Evolutionary conservation across 441 rosid species (phyloP).

Genomic region (Metrosideros polymorpha): DNA sequence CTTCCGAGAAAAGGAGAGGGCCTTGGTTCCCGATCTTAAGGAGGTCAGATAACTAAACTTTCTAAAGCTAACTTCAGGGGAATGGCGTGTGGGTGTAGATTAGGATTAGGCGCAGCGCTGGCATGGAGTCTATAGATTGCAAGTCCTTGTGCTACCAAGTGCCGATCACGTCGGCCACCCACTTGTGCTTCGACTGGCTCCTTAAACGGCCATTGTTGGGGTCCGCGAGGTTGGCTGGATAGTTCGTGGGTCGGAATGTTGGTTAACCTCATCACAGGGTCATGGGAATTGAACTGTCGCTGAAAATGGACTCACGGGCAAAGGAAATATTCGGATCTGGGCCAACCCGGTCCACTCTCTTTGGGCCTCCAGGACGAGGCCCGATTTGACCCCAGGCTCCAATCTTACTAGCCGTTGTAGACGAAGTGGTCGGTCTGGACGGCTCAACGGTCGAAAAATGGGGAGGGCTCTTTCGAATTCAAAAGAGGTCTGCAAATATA

Average conservation of each 20-base stretch:
- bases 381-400: background rate
- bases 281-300: background rate
- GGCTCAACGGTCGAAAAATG: background rate
- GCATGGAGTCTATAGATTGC: background rate
- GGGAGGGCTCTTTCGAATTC: background rate
- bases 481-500: background rate
- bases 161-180: background rate
- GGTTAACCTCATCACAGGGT: background rate
- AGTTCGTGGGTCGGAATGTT: background rate
- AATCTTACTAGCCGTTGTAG: background rate
- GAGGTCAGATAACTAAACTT: background rate
- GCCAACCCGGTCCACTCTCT: background rate
- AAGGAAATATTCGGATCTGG: background rate
- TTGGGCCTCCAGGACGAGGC: background rate
- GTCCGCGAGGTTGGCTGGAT: background rate
- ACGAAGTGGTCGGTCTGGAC: background rate
- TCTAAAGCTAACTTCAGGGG: background rate
- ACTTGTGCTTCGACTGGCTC: background rate
- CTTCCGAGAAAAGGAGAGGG: background rate
- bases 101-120: too few relatives aligned
- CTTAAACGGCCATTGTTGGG: background rate
- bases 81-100: rapidly evolving
- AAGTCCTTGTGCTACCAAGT: background rate
- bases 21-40: background rate
- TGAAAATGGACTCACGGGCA: background rate